Base-by-base conservation (phyloP, 2,329 filamentous ascomycete genomes). In the Biscogniauxia sp. region DNA sequence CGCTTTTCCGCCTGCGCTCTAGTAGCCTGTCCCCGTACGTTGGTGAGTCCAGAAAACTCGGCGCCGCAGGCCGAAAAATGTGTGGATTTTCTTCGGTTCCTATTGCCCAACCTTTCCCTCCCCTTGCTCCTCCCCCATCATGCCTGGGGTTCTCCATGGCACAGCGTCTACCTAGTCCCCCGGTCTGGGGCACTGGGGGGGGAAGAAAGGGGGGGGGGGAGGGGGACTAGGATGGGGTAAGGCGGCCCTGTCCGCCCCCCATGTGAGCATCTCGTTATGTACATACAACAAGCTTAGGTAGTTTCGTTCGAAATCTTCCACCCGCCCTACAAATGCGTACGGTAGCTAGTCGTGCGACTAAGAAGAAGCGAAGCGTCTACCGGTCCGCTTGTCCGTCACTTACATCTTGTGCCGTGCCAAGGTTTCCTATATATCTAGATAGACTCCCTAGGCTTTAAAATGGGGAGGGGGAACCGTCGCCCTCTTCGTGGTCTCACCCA, bases 361-460 rank as follows among this genome's bases (percentile, higher is more conserved):
- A 53, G 62, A 50, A 61, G 61, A 63, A 54, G 55, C 58, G 58
- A 64, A 65, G 60, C 51, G 28, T 63, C 64, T 66, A 62, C 67
- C 70, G 70, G 69, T 71, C 70, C 70, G 70, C 61, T 70, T 61
- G 70, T 62, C 70, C 70, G 70, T 54, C 57, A 3, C 56, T 58
- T 54, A 60, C 55, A 65, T 54, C 65, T 58, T 57, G 58, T 56
- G 57, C 53, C 53, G 51, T 58, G 61, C 56, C 28, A 59, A 62
- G 59, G n/a, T 50, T 60, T 60, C 56, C 58, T 60, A 66, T 72
- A 70, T 70, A 71, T 72, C 59, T 66, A 57, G 56, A 53, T 51
- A 37, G 51, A 55, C 17, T 61, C 63, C 62, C 62, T 5, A 23
- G 9, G 28, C 58, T 52, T 51, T 32, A 32, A 55, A 55, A 15